phyloP scores from a whole-genome alignment of 768 basidiomycete species.

The Sporobolomyces pararoseus region DNA sequence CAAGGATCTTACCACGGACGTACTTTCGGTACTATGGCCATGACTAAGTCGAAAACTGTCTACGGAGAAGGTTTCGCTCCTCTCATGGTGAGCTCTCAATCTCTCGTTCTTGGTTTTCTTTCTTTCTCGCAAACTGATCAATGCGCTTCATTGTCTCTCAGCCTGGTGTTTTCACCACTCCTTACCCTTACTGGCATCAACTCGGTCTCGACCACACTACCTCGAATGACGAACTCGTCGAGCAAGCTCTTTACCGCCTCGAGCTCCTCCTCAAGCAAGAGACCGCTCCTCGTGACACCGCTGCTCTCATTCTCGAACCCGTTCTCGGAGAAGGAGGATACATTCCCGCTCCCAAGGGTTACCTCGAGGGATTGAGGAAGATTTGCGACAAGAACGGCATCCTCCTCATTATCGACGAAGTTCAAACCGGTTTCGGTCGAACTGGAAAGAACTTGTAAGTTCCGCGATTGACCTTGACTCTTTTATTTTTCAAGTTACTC shows the following conservation, averaged over 20 bases:
- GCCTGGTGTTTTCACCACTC: constrained; percentile 75
- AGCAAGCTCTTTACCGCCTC: constrained; percentile 50
- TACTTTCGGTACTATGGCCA: constrained; percentile 85
- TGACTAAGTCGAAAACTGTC: constrained; percentile 90
- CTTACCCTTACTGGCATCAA: constrained; percentile 88
- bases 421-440: constrained; percentile 81
- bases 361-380: constrained; percentile 70
- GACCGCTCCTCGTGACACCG: constrained; percentile 75
- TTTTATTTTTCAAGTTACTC: no score
- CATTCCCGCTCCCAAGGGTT: constrained; percentile 76
- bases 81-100: constrained; percentile 63
- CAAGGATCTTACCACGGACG: constrained; percentile 90
- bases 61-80: constrained; percentile 76
- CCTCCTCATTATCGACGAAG: constrained; percentile 64
- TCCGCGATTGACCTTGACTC: no score
- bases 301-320: constrained; percentile 89
- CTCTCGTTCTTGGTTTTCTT: neutral
- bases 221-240: constrained; percentile 38
- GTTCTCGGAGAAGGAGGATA: constrained; percentile 95
- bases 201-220: constrained; percentile 39
- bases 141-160: constrained; percentile 46
- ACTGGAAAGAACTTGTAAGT: constrained; percentile 70
- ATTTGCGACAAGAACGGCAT: constrained; percentile 86
- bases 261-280: constrained; percentile 76
- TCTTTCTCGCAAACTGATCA: neutral